These are phyloP conservation scores for Suillus sp. DNA, from an alignment of 768 basidiomycete genomes.

Conservation along the genomic window DNA sequence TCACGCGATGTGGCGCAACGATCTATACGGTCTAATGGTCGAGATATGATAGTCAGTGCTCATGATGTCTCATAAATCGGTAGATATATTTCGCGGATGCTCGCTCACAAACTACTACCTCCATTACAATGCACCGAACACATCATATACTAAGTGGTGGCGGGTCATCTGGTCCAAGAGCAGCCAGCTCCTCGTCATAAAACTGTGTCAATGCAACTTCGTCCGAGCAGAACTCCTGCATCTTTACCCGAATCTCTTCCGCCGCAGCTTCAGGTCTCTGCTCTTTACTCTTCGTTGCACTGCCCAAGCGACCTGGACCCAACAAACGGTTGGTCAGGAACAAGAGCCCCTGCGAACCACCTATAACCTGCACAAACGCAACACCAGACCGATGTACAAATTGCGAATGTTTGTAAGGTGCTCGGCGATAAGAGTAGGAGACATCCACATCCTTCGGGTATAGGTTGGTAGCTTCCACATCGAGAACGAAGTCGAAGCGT, in stretches of 20 bases:
- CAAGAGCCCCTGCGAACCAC: constrained; percentile 76
- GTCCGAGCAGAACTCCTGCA: constrained; percentile 71
- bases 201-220: constrained; percentile 54
- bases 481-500: constrained; percentile 80
- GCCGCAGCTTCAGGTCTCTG: constrained; percentile 58
- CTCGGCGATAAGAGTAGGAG: constrained; percentile 85
- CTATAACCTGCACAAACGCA: constrained; percentile 87
- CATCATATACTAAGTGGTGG: constrained; percentile 46
- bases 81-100: constrained; percentile 8
- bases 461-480: constrained; percentile 74
- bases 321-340: constrained; percentile 90
- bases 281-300: constrained; percentile 54
- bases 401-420: constrained; percentile 80
- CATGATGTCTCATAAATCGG: constrained; percentile 36
- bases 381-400: constrained; percentile 90
- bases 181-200: constrained; percentile 71
- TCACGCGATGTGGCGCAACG: constrained; percentile 60
- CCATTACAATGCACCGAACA: constrained; percentile 14
- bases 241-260: constrained; percentile 57
- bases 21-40: constrained; percentile 70
- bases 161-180: constrained; percentile 45
- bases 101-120: constrained; percentile 15
- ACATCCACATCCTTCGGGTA: constrained; percentile 85
- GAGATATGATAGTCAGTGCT: constrained; percentile 65
- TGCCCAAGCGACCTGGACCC: constrained; percentile 65